phyloP scores from a whole-genome alignment of 352 stramenopile species.

The Globisporangium apiculatum region DNA sequence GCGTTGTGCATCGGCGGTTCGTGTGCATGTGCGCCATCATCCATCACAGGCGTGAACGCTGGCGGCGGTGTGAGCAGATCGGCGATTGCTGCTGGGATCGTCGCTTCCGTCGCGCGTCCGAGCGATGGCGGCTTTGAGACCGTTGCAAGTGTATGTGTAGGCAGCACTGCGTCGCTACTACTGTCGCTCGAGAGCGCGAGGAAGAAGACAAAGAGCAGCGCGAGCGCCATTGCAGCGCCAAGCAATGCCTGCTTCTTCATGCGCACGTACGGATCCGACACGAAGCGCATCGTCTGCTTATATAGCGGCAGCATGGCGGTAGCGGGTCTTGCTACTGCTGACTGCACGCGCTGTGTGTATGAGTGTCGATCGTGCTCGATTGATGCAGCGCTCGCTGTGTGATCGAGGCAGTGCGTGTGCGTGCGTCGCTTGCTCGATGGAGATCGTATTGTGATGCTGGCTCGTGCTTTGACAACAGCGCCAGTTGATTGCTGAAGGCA shows the following conservation, averaged over 20 bases:
- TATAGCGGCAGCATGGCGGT: constrained; percentile 45
- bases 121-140: neutral
- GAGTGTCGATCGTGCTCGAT: neutral
- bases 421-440: no score
- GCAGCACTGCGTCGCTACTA: constrained; percentile 3
- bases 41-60: neutral
- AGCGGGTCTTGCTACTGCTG: no score
- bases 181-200: constrained; percentile 21
- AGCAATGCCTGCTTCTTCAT: constrained; percentile 49
- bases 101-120: neutral
- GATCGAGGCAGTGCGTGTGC: no score
- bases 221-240: constrained; percentile 23
- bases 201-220: constrained; percentile 56
- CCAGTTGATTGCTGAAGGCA: no score
- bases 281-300: constrained; percentile 56
- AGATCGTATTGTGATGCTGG: no score
- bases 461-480: no score
- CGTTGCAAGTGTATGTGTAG: no score
- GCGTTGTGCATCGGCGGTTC: neutral
- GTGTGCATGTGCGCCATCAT: neutral
- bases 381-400: no score
- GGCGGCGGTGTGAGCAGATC: neutral
- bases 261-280: constrained; percentile 44
- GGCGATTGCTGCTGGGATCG: neutral
- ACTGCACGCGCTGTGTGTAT: neutral